These are phyloP conservation scores for Fusarium papillatum DNA, from an alignment of 2,329 filamentous ascomycete species.

Conservation along the genomic window DNA sequence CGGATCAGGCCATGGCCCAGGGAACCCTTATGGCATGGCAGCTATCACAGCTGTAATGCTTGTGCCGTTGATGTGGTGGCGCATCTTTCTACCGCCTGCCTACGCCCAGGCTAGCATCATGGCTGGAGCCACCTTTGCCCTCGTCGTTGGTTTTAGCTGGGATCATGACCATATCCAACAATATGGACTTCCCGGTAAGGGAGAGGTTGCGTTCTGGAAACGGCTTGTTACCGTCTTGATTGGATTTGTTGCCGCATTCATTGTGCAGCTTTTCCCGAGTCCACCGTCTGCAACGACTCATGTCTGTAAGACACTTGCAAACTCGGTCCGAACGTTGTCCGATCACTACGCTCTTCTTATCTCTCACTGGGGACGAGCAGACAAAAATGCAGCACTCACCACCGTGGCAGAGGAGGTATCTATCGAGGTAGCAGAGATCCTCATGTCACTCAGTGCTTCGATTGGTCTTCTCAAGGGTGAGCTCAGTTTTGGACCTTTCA, in stretches of 20 bases:
- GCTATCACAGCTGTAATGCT: conserved; percentile 58
- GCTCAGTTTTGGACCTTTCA: conserved; percentile 47
- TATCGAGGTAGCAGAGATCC: conserved; percentile 45
- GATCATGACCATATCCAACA: conserved; percentile 56
- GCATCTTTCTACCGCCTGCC: conserved; percentile 49
- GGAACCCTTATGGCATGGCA: conserved; percentile 64
- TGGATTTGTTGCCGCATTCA: conserved; percentile 56
- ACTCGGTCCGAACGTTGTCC: conserved; percentile 55
- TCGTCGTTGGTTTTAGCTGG: conserved; percentile 63
- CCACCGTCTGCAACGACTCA: conserved; percentile 61
- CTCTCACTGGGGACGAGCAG: conserved; percentile 56
- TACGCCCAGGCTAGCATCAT: conserved; percentile 49
- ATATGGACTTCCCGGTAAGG: conserved; percentile 61
- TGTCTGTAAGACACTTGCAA: conserved; percentile 59
- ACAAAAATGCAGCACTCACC: conserved; percentile 45
- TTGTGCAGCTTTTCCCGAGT: conserved; percentile 61
- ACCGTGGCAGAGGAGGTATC: conserved; percentile 46
- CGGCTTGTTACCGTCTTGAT: conserved; percentile 59
- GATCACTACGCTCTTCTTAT: conserved; percentile 64
- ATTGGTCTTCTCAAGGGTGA: conserved; percentile 48
- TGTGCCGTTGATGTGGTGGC: conserved; percentile 51
- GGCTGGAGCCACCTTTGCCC: conserved; percentile 53
- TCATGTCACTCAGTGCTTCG: conserved; percentile 42
- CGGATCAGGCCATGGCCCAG: conserved; percentile 60
- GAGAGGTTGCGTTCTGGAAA: conserved; percentile 63